phyloP scores from a whole-genome alignment of 306 rosid species.

The Dicorynia guianensis region DNA sequence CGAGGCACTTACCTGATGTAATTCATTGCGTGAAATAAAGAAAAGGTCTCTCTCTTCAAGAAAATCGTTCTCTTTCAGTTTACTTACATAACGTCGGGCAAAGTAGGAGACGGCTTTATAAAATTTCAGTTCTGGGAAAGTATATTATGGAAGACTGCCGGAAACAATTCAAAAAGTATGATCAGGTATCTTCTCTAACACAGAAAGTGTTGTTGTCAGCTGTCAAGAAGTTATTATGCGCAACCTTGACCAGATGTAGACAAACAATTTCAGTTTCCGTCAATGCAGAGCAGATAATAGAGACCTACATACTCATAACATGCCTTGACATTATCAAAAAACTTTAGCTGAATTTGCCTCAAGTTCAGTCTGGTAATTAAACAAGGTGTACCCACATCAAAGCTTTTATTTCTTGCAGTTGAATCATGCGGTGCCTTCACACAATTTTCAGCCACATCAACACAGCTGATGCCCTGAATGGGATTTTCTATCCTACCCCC shows the following conservation, averaged over 20 bases:
- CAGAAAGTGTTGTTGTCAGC: constrained; percentile 95
- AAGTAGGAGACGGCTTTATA: not conserved
- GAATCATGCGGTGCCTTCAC: constrained; percentile 96
- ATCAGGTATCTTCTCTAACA: constrained; percentile 91
- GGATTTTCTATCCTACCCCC: too few species aligned
- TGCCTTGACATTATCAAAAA: constrained; percentile 58
- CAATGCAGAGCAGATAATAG: constrained; percentile 25
- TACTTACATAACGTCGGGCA: constrained; percentile 5
- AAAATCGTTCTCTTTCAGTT: too few species aligned
- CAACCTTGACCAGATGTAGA: constrained; percentile 69
- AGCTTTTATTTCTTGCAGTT: constrained; percentile 97
- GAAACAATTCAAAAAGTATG: constrained; percentile 20
- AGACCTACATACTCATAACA: constrained; percentile 82
- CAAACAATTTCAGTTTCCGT: constrained; percentile 22
- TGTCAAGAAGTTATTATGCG: constrained; percentile 93
- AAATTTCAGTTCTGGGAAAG: constrained; percentile 24
- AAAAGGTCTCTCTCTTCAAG: too few species aligned
- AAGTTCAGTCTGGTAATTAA: constrained; percentile 30
- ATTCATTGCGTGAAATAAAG: too few species aligned
- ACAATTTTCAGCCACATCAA: constrained; percentile 97
- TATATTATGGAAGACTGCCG: not conserved
- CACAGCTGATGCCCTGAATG: constrained; percentile 96
- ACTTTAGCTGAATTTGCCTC: constrained; percentile 35
- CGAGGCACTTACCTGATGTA: too few species aligned
- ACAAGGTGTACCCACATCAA: constrained; percentile 71